A percentile compares a stretch with the other conserved stretches of the same genome.
These are phyloP conservation scores for Sporisorium scitamineum DNA, from an alignment of 1,284 basidiomycete genomes.

Conservation along the genomic window DNA sequence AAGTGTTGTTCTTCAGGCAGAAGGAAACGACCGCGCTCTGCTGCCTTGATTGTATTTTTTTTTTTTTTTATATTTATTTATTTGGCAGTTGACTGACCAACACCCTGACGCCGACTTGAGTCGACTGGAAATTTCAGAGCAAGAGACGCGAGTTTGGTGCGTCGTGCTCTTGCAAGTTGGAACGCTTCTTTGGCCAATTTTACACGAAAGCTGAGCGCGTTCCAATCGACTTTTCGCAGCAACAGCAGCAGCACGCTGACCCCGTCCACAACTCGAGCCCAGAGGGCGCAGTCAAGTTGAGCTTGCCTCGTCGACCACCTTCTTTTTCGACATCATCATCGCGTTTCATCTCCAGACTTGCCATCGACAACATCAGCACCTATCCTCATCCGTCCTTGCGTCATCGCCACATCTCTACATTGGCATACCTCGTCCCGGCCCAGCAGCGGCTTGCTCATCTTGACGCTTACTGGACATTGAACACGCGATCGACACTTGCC, in stretches of 20 bases:
- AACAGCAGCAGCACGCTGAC: neutral
- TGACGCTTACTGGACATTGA: neutral
- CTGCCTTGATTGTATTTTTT: too few species aligned
- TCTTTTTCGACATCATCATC: neutral
- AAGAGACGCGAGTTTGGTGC: neutral
- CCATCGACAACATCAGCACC: neutral
- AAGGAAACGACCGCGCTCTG: neutral
- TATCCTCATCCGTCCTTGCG: neutral
- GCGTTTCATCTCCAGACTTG: neutral
- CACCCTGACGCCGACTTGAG: too few species aligned
- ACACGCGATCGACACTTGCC: neutral
- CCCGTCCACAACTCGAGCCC: neutral
- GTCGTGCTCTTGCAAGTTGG: neutral
- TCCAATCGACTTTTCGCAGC: neutral
- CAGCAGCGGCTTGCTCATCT: neutral
- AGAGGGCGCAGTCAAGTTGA: neutral
- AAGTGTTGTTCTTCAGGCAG: slow-evolving; percentile 3
- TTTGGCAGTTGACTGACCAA: too few species aligned
- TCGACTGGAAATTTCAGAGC: neutral
- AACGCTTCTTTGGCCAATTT: neutral
- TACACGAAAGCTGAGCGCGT: slow-evolving; percentile 4
- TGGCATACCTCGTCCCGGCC: neutral
- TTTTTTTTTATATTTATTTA: too few species aligned
- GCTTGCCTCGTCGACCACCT: neutral
- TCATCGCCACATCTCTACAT: neutral